Base-by-base conservation (phyloP, 305 asterid species). In the Fraxinus greggii region DNA sequence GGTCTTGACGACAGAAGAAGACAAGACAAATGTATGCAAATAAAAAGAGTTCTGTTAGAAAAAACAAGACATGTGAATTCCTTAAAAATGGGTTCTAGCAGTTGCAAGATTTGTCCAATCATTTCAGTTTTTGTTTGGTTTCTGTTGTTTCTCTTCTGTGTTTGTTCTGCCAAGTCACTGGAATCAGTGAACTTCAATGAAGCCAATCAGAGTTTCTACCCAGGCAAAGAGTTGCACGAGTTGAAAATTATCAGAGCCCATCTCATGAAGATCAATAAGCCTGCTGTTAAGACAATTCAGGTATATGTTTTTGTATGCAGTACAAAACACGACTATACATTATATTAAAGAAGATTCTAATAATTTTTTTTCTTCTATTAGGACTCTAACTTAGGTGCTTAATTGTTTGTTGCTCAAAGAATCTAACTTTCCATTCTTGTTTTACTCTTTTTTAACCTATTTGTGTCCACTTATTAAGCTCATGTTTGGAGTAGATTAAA, bases 271-370 rank as follows among this genome's bases (percentile, higher is more conserved):
- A 86, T 95, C 82, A 95, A 95, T 59, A 95, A 95, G 77, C 94
- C 94, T 83, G 51, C 92, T 23, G 83, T 92, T 70, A 93, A 91
- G 89, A 90, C 97, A 79, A 88, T 95, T 88, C 90, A 90, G 95
- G 99, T 79, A 85, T 40, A 40, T n/a, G n/a, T n/a, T 42, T 17
- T 72, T 29, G 19, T 69, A 29, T 6, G 33, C 38, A 29, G 23
- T 12, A 29, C 21, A 26, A n/a, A n/a, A n/a, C n/a, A n/a, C n/a
- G n/a, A n/a, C n/a, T n/a, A n/a, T n/a, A n/a, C n/a, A n/a, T n/a
- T n/a, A 1, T 51, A 51, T 51, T 51, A 51, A 51, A 51, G 9
- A 51, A 51, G 63, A 51, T 17, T 51, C n/a, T n/a, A n/a, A 23
- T 51, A 51, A 51, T 10, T 40, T 10, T 40, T 40, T 51, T 17